Evolutionary conservation across 192 early-diverging fungal species (phyloP), one percentile per base, ranked within the genome.

Genomic region (Lunasporangiospora selenospora): DNA sequence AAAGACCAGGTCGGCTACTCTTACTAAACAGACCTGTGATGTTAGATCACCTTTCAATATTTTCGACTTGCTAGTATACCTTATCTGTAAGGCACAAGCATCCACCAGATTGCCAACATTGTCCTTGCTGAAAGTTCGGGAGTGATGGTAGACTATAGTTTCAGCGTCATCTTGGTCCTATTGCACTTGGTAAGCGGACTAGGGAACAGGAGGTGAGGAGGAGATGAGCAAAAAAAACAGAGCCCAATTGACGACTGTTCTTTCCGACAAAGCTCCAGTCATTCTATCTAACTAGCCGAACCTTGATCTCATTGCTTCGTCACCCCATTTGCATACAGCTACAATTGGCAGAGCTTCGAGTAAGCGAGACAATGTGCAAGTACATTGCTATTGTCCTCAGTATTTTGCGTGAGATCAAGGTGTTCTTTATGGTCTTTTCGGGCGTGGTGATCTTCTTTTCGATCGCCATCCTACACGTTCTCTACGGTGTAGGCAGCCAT

Each of bases 261-360:
- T n/a, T n/a, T n/a, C n/a, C n/a, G n/a, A n/a, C n/a, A n/a, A n/a
- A n/a, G n/a, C n/a, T n/a, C n/a, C n/a, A n/a, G n/a, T n/a, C n/a
- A n/a, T n/a, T n/a, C n/a, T n/a, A n/a, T n/a, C n/a, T n/a, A n/a
- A n/a, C n/a, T n/a, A n/a, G n/a, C n/a, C n/a, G n/a, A n/a, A n/a
- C n/a, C n/a, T n/a, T n/a, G n/a, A n/a, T n/a, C n/a, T n/a, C n/a
- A n/a, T n/a, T n/a, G n/a, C n/a, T n/a, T n/a, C n/a, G n/a, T n/a
- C n/a, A n/a, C n/a, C n/a, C n/a, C n/a, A n/a, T n/a, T n/a, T n/a
- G n/a, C n/a, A n/a, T n/a, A n/a, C n/a, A n/a, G n/a, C n/a, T n/a
- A n/a, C n/a, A n/a, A n/a, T n/a, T n/a, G n/a, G n/a, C n/a, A n/a
- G 57, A 59, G 24, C 36, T 59, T 29, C 43, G 57, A 12, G 36